Percentiles rank a stretch among this genome's conserved stretches.
Conservation (phyloP, 2,329 filamentous ascomycete species). For the Xylariaceae sp. region DNA sequence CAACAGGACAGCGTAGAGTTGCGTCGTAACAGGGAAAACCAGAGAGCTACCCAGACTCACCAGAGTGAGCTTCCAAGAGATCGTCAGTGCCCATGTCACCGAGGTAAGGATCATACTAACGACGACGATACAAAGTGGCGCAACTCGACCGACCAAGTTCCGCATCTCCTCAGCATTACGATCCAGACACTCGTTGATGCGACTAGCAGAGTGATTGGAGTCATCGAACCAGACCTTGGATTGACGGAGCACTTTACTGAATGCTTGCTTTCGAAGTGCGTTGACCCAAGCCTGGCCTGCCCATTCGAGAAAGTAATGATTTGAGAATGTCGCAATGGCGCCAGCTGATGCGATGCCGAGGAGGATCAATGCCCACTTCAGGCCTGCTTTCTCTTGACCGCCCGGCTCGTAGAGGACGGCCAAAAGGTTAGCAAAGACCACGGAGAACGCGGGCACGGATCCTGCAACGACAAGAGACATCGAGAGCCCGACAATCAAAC, state of each 20-base stretch:
- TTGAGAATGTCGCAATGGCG: constrained; percentile 57
- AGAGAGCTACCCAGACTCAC: constrained; percentile 67
- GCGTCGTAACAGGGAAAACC: constrained; percentile 60
- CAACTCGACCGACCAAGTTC: constrained; percentile 73
- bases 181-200: constrained; percentile 68
- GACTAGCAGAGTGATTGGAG: constrained; percentile 56
- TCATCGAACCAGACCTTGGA: constrained; percentile 73
- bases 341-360: constrained; percentile 63
- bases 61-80: constrained; percentile 76
- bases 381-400: constrained; percentile 44
- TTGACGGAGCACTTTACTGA: constrained; percentile 67
- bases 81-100: constrained; percentile 65
- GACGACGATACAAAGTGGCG: constrained; percentile 63
- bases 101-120: constrained; percentile 63
- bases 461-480: constrained; percentile 60
- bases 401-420: constrained; percentile 58
- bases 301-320: constrained; percentile 66
- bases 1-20: constrained; percentile 59
- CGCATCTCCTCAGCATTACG: constrained; percentile 83
- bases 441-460: constrained; percentile 70
- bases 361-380: constrained; percentile 65
- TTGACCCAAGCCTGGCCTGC: constrained; percentile 75
- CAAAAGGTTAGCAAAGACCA: constrained; percentile 67
- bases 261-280: constrained; percentile 59
- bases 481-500: constrained; percentile 56